Conservation (phyloP, 495 filamentous ascomycete species). For the Parmelia sp. region DNA sequence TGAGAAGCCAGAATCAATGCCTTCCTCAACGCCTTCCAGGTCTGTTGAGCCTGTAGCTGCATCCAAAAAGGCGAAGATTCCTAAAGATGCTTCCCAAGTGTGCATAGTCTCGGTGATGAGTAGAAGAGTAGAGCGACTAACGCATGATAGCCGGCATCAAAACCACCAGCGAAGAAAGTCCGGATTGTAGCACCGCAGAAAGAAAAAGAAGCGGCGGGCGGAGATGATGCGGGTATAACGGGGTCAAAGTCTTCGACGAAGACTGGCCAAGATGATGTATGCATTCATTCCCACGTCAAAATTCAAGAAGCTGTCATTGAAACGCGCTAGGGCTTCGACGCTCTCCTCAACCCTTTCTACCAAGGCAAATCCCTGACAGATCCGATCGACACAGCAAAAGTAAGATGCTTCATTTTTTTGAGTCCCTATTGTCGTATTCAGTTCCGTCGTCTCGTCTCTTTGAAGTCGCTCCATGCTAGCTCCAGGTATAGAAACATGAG, state of each 20-base stretch:
- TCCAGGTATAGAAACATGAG: no score
- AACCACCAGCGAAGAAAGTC: conserved; percentile 14
- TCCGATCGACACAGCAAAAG: conserved; percentile 79
- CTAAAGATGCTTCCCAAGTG: conserved; percentile 6
- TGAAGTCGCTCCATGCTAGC: background rate
- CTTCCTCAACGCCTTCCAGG: conserved; percentile 7
- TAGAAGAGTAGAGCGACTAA: background rate
- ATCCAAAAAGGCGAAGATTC: background rate
- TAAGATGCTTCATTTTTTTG: conserved; percentile 8
- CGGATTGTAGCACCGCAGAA: conserved; percentile 8
- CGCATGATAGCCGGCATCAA: conserved; percentile 1
- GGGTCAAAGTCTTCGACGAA: conserved; percentile 24
- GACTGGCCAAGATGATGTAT: conserved; percentile 10
- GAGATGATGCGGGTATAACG: background rate
- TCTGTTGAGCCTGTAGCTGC: conserved; percentile 6
- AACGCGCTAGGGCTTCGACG: conserved; percentile 55
- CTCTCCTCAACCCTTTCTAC: conserved; percentile 90
- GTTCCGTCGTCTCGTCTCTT: background rate
- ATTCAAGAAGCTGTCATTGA: background rate
- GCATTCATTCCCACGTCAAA: background rate
- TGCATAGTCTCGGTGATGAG: background rate
- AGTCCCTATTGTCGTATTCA: background rate
- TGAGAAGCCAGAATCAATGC: background rate
- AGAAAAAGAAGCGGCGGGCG: background rate
- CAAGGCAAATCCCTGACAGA: conserved; percentile 89